phyloP scores from a whole-genome alignment of 2,329 filamentous ascomycete species.

The Purpureocillium takamizusanense region DNA sequence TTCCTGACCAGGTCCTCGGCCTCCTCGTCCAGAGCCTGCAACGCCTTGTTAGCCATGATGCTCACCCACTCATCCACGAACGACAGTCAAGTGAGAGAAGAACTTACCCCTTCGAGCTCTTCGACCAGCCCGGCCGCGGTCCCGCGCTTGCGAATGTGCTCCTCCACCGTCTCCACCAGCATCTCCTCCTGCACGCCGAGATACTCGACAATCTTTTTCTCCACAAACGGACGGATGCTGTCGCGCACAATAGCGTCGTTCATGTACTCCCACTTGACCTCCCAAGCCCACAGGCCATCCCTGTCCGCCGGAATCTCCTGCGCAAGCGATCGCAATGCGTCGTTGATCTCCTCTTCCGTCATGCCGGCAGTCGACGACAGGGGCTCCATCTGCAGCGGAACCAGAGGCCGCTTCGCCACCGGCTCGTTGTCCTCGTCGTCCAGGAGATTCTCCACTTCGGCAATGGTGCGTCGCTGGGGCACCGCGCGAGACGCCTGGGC shows the following conservation, averaged over 20 bases:
- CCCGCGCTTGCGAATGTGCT: constrained; percentile 69
- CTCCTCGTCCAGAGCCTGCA: constrained; percentile 82
- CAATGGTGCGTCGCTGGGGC: constrained; percentile 66
- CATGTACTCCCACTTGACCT: constrained; percentile 85
- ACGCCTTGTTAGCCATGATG: constrained; percentile 20
- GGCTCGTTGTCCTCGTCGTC: constrained; percentile 87
- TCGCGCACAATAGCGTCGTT: constrained; percentile 73
- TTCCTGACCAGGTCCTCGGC: constrained; percentile 92
- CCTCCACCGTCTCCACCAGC: constrained; percentile 85
- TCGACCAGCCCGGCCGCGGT: constrained; percentile 74
- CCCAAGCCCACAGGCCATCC: constrained; percentile 83
- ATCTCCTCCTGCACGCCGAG: constrained; percentile 94
- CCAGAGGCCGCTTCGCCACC: constrained; percentile 62
- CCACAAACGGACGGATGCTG: constrained; percentile 87
- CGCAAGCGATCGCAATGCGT: constrained; percentile 73
- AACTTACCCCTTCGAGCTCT: constrained; percentile 71
- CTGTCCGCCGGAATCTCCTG: constrained; percentile 84
- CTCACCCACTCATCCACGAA: neutral
- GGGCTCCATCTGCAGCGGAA: constrained; percentile 76
- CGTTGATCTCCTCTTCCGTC: constrained; percentile 78
- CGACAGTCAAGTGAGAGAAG: neutral
- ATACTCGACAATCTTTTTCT: constrained; percentile 97
- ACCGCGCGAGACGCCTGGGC: constrained; percentile 46
- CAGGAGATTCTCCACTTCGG: constrained; percentile 86
- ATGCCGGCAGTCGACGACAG: constrained; percentile 53